A percentile compares a stretch with the other conserved stretches of the same genome.
These are phyloP conservation scores for Ceratonia siliqua DNA, from an alignment of 306 rosid species.

Conservation along the genomic window DNA sequence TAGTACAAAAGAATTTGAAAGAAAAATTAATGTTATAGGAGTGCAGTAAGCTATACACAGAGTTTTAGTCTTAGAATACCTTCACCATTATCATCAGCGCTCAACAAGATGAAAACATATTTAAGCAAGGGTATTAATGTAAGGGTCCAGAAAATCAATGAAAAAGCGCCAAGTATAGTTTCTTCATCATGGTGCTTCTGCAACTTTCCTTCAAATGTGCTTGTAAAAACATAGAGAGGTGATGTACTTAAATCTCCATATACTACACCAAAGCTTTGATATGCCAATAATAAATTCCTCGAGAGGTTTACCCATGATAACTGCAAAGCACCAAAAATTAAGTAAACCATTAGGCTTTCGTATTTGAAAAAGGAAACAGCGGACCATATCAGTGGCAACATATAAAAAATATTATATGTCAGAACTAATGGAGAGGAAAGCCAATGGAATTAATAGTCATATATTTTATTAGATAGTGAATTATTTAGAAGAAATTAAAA, in stretches of 20 bases:
- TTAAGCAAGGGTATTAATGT: slow-evolving; percentile 76
- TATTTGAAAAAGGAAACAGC: not conserved
- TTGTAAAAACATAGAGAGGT: slow-evolving; percentile 80
- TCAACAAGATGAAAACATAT: slow-evolving; percentile 67
- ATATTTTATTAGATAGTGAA: not conserved
- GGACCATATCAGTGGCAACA: not conserved
- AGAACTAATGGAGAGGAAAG: not conserved
- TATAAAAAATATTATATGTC: not conserved
- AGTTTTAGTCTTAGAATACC: slow-evolving; percentile 43
- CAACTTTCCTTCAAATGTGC: slow-evolving; percentile 62
- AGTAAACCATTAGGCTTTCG: not conserved
- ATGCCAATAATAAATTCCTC: slow-evolving; percentile 70
- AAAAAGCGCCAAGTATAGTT: slow-evolving; percentile 73
- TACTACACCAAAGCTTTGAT: slow-evolving; percentile 85
- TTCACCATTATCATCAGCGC: slow-evolving; percentile 87
- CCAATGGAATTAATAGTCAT: not conserved
- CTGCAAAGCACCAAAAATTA: slow-evolving; percentile 43
- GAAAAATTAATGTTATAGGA: not conserved
- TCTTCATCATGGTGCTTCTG: slow-evolving; percentile 56
- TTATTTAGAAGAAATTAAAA: not conserved
- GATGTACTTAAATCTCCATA: slow-evolving; percentile 89
- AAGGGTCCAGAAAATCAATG: slow-evolving; percentile 85
- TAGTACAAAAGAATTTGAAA: slow-evolving; percentile 29
- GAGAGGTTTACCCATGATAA: slow-evolving; percentile 57
- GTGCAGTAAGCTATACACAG: not conserved